Evolutionary conservation across 2,329 filamentous ascomycete species (phyloP).

Genomic region (Samsoniella hepiali): DNA sequence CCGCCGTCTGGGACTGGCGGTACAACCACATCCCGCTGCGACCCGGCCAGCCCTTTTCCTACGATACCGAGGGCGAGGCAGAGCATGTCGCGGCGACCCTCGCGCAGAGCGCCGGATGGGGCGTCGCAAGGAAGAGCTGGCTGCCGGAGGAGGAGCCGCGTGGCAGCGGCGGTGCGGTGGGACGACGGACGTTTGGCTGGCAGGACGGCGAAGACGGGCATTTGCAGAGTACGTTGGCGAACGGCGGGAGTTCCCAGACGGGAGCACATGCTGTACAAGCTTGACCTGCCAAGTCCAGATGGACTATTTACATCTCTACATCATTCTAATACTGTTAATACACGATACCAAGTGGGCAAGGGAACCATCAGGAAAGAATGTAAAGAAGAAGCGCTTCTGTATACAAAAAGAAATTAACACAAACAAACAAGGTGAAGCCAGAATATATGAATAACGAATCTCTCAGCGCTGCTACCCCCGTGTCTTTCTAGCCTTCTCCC

Average conservation of each 20-base stretch:
- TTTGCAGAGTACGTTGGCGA: neutral
- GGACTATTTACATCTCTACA: no score
- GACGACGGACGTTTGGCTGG: slow-evolving; percentile 3
- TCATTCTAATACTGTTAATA: neutral
- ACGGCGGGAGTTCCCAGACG: neutral
- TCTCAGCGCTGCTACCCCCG: no score
- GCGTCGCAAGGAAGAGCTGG: slow-evolving; percentile 18
- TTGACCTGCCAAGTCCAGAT: neutral
- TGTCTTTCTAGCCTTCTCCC: neutral
- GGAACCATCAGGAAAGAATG: no score
- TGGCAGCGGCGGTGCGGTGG: neutral
- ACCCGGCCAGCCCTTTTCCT: slow-evolving; percentile 34
- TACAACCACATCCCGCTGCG: slow-evolving; percentile 64
- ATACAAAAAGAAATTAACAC: no score
- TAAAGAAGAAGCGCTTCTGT: no score
- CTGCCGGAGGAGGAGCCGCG: slow-evolving; percentile 7
- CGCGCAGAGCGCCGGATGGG: slow-evolving; percentile 21
- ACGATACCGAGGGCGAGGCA: slow-evolving; percentile 19
- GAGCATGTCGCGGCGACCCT: slow-evolving; percentile 15
- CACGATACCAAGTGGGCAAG: no score
- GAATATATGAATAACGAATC: no score
- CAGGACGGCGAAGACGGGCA: neutral
- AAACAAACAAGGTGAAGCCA: no score
- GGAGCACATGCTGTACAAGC: neutral
- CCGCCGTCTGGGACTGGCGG: slow-evolving; percentile 66